phyloP scores from a whole-genome alignment of 2,329 filamentous ascomycete genomes.

The Didymella lethalis region DNA sequence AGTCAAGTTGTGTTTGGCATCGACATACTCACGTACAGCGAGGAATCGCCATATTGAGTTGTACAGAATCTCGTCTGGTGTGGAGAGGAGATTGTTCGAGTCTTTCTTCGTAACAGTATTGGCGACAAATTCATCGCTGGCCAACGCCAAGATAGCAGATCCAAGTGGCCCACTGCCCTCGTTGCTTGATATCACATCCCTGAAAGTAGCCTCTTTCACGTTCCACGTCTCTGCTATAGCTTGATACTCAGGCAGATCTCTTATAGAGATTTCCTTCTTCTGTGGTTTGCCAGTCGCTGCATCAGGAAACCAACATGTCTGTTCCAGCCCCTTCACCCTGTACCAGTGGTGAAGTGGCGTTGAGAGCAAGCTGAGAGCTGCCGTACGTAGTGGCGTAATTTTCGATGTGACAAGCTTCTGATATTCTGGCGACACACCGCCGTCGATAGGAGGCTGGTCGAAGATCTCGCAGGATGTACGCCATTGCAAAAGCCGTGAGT shows the following conservation, averaged over 20 bases:
- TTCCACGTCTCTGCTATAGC: conserved; percentile 72
- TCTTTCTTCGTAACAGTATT: conserved; percentile 70
- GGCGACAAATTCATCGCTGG: conserved; percentile 72
- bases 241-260: conserved; percentile 63
- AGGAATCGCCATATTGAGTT: conserved; percentile 89
- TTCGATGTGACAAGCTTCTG: conserved; percentile 77
- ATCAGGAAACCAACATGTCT: conserved; percentile 79
- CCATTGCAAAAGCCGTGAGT: conserved; percentile 80
- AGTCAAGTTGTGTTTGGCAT: conserved; percentile 80
- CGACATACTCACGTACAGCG: conserved; percentile 85
- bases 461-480: conserved; percentile 81
- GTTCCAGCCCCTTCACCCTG: conserved; percentile 76
- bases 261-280: conserved; percentile 69
- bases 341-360: conserved; percentile 84
- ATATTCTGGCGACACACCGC: conserved; percentile 81
- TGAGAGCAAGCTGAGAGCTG: conserved; percentile 79
- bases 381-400: conserved; percentile 76
- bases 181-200: conserved; percentile 46
- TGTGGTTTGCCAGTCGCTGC: conserved; percentile 34
- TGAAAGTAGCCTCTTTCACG: conserved; percentile 67
- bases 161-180: conserved; percentile 55
- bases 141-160: conserved; percentile 65
- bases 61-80: conserved; percentile 75
- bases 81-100: conserved; percentile 56
- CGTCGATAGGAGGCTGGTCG: conserved; percentile 84